Base-by-base conservation (phyloP, 306 rosid genomes). In the Geum urbanum region DNA sequence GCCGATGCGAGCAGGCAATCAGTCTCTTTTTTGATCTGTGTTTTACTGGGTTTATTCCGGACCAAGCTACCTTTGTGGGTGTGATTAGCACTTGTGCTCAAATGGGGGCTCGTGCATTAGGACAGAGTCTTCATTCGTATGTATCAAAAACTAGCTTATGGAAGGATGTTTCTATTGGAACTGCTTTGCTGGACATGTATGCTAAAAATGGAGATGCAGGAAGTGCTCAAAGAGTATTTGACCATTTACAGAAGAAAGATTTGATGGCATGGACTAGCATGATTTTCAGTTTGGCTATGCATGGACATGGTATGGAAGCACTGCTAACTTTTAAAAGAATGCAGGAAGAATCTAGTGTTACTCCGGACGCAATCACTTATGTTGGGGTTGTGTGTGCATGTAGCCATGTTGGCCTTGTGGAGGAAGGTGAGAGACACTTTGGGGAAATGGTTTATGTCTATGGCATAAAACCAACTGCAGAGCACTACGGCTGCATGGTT, bases 401-500 rank as follows among this genome's bases (percentile, higher is more conserved):
- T 50, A 84, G 95, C 71, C 95, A 81, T 77, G 82, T 79, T 40
- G 91, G 95, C 47, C 72, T 83, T 74, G 82, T 89, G 13, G 82
- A 86, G 66, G 96, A 87, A 76, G 91, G 88, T 70, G 60, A 72
- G 72, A 80, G 67, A 63, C 86, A 87, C 54, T 92, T 92, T 52
- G 19, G 64, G n/a, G 50, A 76, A 54, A 87, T 84, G 97, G 78
- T 74, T 14, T 46, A 69, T 66, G 75, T 60, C 50, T 76, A 89
- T 11, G 77, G 88, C 62, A 78, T 86, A 64, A 35, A 72, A 66
- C 98, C 88, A 18, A 84, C 70, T 50, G 81, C 76, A 47, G 95
- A 89, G 85, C 98, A 92, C 74, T 92, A 89, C 56, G 86, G 92
- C 69, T 89, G 92, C 84, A 75, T 86, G 97, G 73, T 87, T 67